These are phyloP conservation scores for Brassica rapa DNA, from an alignment of 345 rosid genomes.

Conservation along the genomic window DNA sequence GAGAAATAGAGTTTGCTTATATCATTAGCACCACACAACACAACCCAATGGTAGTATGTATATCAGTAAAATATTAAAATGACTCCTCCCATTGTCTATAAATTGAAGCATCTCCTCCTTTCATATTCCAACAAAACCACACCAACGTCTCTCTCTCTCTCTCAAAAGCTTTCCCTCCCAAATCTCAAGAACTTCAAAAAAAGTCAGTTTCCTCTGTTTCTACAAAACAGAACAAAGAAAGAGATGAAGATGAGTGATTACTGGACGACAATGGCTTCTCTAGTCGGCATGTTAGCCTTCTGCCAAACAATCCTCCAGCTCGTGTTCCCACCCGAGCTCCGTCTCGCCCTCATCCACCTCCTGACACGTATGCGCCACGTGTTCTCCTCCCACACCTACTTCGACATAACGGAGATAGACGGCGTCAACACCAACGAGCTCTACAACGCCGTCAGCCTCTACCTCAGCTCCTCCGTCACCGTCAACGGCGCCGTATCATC, in stretches of 20 bases:
- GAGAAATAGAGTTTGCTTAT: constrained; percentile 14
- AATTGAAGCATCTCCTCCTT: constrained; percentile 4
- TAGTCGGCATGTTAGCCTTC: constrained; percentile 81
- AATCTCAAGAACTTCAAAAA: constrained; percentile 32
- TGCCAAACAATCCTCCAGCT: constrained; percentile 67
- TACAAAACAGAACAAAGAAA: not conserved
- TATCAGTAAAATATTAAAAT: not conserved
- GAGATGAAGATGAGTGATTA: constrained; percentile 56
- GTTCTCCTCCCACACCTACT: constrained; percentile 68
- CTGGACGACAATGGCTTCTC: constrained; percentile 78
- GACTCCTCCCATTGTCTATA: constrained; percentile 23
- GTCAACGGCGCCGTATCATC: constrained; percentile 39
- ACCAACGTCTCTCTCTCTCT: constrained; percentile 31
- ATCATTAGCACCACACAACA: constrained; percentile 15
- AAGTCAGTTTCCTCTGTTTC: not conserved
- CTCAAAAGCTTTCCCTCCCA: constrained; percentile 40
- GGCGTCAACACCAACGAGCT: constrained; percentile 99
- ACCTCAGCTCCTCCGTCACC: constrained; percentile 77
- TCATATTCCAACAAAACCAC: constrained; percentile 8
- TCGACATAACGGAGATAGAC: constrained; percentile 90
- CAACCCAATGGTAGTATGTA: not conserved
- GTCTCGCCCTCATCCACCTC: constrained; percentile 57
- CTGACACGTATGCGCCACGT: constrained; percentile 51
- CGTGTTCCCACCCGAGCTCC: constrained; percentile 85
- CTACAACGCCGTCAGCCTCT: constrained; percentile 92